phyloP scores from a whole-genome alignment of 306 rosid species.

The Dryas octopetala region DNA sequence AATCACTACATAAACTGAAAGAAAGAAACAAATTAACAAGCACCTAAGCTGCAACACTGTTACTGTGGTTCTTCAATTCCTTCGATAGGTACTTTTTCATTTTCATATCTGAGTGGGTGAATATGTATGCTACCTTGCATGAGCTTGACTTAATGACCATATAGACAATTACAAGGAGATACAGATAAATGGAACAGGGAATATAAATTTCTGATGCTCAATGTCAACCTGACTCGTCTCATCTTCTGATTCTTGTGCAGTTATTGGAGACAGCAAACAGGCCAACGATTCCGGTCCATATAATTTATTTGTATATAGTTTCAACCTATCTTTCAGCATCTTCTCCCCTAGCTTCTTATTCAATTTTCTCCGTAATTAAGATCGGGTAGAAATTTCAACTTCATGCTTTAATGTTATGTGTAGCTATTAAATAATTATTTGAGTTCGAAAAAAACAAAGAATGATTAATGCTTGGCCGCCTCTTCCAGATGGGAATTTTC shows the following conservation, averaged over 20 bases:
- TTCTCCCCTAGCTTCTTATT: background rate
- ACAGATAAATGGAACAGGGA: background rate
- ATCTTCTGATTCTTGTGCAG: background rate
- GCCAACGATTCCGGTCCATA: background rate
- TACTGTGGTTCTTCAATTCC: no score
- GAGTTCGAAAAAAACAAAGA: no score
- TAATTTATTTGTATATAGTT: no score
- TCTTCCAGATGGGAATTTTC: no score
- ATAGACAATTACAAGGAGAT: background rate
- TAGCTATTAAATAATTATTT: background rate
- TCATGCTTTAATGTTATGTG: background rate
- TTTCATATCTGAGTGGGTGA: no score
- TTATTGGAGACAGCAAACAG: background rate
- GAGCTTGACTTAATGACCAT: background rate
- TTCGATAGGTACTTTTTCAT: no score
- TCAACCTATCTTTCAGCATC: background rate
- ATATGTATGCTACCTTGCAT: background rate
- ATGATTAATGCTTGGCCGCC: no score
- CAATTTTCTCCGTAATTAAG: background rate
- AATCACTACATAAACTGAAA: no score
- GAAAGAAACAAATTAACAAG: no score
- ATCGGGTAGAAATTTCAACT: background rate
- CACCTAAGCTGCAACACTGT: no score
- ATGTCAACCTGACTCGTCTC: background rate
- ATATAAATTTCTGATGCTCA: background rate